A percentile compares a stretch with the other conserved stretches of the same genome.
Conservation (phyloP, 306 rosid genomes). For the Calophaca sinica region DNA sequence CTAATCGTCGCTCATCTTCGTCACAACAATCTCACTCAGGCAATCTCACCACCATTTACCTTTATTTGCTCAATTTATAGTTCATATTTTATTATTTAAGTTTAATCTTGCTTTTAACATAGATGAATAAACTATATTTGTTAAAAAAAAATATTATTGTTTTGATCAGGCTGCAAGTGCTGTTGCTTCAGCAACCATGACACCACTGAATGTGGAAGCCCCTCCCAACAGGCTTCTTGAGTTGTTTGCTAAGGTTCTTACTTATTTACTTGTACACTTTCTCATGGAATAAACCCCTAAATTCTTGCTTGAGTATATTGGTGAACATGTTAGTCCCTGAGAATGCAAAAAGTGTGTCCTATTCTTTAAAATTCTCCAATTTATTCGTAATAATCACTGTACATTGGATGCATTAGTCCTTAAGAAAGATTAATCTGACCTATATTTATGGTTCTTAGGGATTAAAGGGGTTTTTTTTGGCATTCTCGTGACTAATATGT, state of each 20-base stretch:
- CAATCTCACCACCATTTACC: neutral
- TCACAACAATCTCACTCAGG: slow-evolving; percentile 81
- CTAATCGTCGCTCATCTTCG: slow-evolving; percentile 93
- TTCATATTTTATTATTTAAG: neutral
- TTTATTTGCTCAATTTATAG: no score
- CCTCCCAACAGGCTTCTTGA: slow-evolving; percentile 76
- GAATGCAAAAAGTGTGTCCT: neutral
- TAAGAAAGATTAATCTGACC: neutral
- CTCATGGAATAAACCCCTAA: neutral
- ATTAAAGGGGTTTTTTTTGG: neutral
- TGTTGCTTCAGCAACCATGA: slow-evolving; percentile 89
- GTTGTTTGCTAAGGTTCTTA: slow-evolving; percentile 77
- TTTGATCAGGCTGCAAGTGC: slow-evolving; percentile 77
- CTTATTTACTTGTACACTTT: slow-evolving; percentile 38
- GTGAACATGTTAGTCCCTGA: neutral
- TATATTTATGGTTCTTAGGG: slow-evolving; percentile 2
- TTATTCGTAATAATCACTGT: neutral
- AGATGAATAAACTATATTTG: neutral
- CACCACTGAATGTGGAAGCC: slow-evolving; percentile 71
- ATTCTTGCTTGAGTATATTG: neutral
- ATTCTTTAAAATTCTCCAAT: neutral
- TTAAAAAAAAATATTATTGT: neutral
- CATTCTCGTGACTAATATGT: neutral
- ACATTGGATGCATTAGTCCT: neutral
- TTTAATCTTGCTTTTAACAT: neutral